Percentiles rank a stretch among this genome's conserved stretches.
These are phyloP conservation scores for Ceratorhiza oryzae-sativae DNA, from an alignment of 1,284 basidiomycete genomes.

Conservation along the genomic window DNA sequence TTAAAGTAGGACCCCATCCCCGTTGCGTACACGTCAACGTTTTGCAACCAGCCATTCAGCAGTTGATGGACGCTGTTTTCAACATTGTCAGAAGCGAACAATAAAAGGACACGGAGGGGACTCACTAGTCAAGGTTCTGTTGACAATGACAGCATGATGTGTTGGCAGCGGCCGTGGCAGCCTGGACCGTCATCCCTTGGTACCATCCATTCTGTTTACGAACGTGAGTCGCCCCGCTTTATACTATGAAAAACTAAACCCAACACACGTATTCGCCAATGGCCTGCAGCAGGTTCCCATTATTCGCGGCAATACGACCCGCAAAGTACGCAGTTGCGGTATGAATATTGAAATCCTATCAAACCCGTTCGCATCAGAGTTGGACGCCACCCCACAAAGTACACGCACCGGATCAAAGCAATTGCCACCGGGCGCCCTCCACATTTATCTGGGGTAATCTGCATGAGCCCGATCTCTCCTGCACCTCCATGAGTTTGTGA, in stretches of 20 bases:
- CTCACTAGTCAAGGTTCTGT: constrained; percentile 80
- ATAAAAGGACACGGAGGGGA: constrained; percentile 37
- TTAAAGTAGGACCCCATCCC: constrained; percentile 74
- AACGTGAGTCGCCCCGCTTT: not conserved
- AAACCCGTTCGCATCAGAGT: not conserved
- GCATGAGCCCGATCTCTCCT: constrained; percentile 86
- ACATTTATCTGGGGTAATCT: constrained; percentile 83
- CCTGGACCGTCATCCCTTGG: constrained; percentile 50
- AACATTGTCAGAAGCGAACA: not conserved
- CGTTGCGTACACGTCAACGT: constrained; percentile 62
- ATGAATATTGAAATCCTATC: constrained; percentile 71
- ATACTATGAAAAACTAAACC: constrained; percentile 52
- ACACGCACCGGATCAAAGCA: constrained; percentile 68
- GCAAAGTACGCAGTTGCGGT: constrained; percentile 69
- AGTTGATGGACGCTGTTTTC: constrained; percentile 71
- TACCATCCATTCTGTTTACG: constrained; percentile 39
- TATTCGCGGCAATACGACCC: constrained; percentile 58
- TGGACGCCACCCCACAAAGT: constrained; percentile 41
- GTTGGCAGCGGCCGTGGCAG: constrained; percentile 66
- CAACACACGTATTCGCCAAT: constrained; percentile 83
- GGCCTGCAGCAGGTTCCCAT: constrained; percentile 66
- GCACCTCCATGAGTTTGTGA: constrained; percentile 71
- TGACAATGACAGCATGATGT: constrained; percentile 72
- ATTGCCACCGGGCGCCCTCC: constrained; percentile 66
- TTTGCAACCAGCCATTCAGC: constrained; percentile 78